Percentiles rank a stretch among this genome's conserved stretches.
Evolutionary conservation across 257 asterid species (phyloP).

Genomic region (Verbena officinalis): DNA sequence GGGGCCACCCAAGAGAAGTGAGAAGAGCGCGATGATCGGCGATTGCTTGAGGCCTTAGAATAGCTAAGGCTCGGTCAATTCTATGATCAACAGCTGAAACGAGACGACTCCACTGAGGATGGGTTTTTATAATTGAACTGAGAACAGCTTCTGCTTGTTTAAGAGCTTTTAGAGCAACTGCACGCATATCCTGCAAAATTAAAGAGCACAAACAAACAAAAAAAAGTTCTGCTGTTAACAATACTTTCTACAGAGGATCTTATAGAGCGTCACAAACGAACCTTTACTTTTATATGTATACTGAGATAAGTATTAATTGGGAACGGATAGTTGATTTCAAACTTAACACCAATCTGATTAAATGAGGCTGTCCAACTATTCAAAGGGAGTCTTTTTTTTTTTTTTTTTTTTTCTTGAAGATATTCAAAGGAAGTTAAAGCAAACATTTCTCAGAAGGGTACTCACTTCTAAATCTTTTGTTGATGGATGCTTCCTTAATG

Average conservation of each 20-base stretch:
- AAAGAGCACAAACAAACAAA: slow-evolving; percentile 11
- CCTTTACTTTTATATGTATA: background rate
- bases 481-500: slow-evolving; percentile 61
- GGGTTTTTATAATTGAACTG: slow-evolving; percentile 57
- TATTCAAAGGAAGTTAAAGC: slow-evolving; percentile 17
- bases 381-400: slow-evolving; percentile 13
- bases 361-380: slow-evolving; percentile 16
- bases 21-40: slow-evolving; percentile 94
- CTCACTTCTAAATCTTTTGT: slow-evolving; percentile 67
- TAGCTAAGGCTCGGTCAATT: slow-evolving; percentile 91
- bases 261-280: slow-evolving; percentile 1
- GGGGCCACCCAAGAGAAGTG: slow-evolving; percentile 98
- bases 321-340: slow-evolving; percentile 1
- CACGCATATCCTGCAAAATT: slow-evolving; percentile 63
- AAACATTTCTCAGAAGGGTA: slow-evolving; percentile 24
- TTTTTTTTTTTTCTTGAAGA: no score
- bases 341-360: background rate
- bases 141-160: slow-evolving; percentile 72
- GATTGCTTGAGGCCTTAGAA: slow-evolving; percentile 93
- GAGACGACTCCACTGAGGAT: slow-evolving; percentile 87
- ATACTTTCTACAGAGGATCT: background rate
- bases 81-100: slow-evolving; percentile 95
- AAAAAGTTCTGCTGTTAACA: background rate
- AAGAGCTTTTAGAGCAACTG: slow-evolving; percentile 61
- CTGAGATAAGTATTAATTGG: background rate